Percentiles rank a stretch among this genome's conserved stretches.
These are phyloP conservation scores for Dipteronia dyeriana DNA, from an alignment of 345 rosid species.

Conservation along the genomic window DNA sequence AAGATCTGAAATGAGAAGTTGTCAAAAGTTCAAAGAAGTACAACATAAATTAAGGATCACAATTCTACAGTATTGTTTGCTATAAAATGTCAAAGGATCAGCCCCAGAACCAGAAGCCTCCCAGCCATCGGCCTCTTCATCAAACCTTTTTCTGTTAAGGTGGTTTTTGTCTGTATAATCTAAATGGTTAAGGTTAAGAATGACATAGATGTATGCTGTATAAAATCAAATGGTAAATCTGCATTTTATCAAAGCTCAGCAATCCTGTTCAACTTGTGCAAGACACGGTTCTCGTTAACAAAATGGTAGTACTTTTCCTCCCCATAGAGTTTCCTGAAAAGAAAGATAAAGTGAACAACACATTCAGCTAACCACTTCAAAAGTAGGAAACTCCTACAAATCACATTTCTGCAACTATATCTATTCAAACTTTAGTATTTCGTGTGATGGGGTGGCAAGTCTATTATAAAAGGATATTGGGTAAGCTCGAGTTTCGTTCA, in stretches of 20 bases:
- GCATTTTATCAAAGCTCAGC: background rate
- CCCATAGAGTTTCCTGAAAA: conserved; percentile 62
- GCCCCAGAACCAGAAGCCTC: background rate
- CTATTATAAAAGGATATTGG: background rate
- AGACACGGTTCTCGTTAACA: conserved; percentile 35
- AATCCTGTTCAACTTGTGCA: conserved; percentile 1
- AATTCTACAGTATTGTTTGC: background rate
- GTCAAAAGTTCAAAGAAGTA: background rate
- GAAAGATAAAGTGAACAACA: conserved; percentile 25
- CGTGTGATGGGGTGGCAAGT: background rate
- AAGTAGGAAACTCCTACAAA: background rate
- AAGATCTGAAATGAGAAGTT: background rate
- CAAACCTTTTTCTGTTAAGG: background rate
- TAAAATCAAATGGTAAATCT: background rate
- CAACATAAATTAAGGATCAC: background rate
- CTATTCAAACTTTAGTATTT: background rate
- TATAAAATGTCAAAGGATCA: background rate
- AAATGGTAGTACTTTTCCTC: conserved; percentile 53
- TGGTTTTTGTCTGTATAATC: background rate
- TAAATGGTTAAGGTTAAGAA: background rate
- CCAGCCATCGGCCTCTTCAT: background rate
- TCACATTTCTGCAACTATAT: background rate
- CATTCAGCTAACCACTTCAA: background rate
- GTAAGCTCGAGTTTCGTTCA: background rate
- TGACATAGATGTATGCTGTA: background rate